Percentiles rank a stretch among this genome's conserved stretches.
Evolutionary conservation across 129 eudicot genomes (phyloP).

Genomic region (Artemisia tridentata): DNA sequence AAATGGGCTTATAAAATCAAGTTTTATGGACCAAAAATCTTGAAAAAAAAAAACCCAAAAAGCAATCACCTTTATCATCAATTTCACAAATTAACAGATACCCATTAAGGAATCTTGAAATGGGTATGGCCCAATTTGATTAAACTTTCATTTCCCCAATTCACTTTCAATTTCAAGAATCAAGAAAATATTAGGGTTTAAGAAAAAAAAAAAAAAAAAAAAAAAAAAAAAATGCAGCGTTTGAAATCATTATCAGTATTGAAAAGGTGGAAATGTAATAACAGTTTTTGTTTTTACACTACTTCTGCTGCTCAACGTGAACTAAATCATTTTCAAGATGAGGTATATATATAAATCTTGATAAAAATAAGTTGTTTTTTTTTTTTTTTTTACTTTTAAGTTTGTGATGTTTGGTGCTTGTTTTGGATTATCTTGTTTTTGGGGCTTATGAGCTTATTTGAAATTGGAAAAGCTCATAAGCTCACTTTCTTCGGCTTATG

Average conservation of each 20-base stretch:
- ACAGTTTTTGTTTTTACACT: slow-evolving; percentile 31
- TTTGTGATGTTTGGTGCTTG: too few relatives aligned
- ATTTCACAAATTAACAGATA: too few relatives aligned
- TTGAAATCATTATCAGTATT: slow-evolving; percentile 35
- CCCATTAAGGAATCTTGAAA: background rate
- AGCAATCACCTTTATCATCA: too few relatives aligned
- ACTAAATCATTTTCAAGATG: slow-evolving; percentile 31
- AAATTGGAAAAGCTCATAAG: too few relatives aligned
- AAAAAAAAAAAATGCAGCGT: slow-evolving; percentile 49
- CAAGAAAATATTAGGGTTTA: slow-evolving; percentile 14
- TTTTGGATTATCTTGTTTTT: too few relatives aligned
- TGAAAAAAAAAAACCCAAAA: too few relatives aligned
- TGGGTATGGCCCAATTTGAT: background rate
- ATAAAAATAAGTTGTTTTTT: too few relatives aligned
- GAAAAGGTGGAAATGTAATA: slow-evolving; percentile 29
- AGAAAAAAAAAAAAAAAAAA: too few relatives aligned
- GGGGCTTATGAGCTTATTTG: too few relatives aligned
- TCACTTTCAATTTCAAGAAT: background rate
- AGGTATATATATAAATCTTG: slow-evolving; percentile 16
- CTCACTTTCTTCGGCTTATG: too few relatives aligned
- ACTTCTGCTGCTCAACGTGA: slow-evolving; percentile 52
- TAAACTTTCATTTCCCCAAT: background rate
- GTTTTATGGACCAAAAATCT: too few relatives aligned
- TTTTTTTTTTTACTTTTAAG: background rate
- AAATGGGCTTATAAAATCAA: too few relatives aligned